Conservation (phyloP, 768 basidiomycete genomes). For the Xerocomellus dryophilus region DNA sequence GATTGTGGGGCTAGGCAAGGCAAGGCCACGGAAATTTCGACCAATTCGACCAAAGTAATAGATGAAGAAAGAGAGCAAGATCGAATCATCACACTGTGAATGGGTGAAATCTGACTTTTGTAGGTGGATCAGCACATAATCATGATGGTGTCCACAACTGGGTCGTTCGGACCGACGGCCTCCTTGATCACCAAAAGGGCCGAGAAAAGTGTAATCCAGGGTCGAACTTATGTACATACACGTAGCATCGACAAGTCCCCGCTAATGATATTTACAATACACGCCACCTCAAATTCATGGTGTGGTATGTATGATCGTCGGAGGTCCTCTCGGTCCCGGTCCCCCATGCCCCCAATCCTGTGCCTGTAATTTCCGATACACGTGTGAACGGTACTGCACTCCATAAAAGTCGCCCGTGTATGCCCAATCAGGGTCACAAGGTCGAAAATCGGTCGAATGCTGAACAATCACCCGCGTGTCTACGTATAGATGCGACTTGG, state of each 20-base stretch:
- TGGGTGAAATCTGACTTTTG: constrained; percentile 9
- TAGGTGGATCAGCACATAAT: constrained; percentile 2
- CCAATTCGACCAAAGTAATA: constrained; percentile 5
- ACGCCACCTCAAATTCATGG: constrained; percentile 9
- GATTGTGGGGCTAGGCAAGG: constrained; percentile 4
- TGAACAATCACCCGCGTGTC: constrained; percentile 19
- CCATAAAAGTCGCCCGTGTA: constrained; percentile 29
- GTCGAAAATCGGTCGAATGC: constrained; percentile 15
- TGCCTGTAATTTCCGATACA: constrained; percentile 31
- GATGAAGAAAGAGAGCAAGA: neutral
- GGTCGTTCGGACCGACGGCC: neutral
- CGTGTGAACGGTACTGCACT: constrained; percentile 29
- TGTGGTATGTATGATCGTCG: constrained; percentile 27
- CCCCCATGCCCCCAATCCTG: constrained; percentile 26
- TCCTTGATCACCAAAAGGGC: neutral
- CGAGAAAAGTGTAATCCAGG: neutral
- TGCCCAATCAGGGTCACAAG: constrained; percentile 29
- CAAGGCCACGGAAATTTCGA: constrained; percentile 24
- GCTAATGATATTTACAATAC: constrained; percentile 3
- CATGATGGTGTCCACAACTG: constrained; percentile 1
- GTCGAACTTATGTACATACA: constrained; percentile 3
- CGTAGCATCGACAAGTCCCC: constrained; percentile 2
- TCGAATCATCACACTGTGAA: neutral
- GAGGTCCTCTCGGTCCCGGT: constrained; percentile 24
- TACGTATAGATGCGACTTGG: constrained; percentile 29